phyloP scores from a whole-genome alignment of 225 moss, liverwort and hornwort genomes.

The Asterella californica region DNA sequence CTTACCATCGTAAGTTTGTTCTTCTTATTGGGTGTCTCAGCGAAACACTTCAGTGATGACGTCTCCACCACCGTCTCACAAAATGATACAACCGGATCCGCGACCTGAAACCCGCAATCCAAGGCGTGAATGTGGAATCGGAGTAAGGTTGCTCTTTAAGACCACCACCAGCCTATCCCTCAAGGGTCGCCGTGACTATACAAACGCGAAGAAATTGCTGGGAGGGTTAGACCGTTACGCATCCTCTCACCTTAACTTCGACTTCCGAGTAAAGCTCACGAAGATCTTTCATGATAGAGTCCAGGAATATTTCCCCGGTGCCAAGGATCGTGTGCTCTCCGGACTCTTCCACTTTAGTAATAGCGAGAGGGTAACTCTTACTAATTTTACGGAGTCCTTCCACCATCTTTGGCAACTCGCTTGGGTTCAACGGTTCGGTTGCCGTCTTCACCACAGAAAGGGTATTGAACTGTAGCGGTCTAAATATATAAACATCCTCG shows the following conservation, averaged over 20 bases:
- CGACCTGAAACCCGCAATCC: conserved; percentile 57
- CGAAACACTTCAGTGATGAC: conserved; percentile 97
- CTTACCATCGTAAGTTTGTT: conserved; percentile 98
- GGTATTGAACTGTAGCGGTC: conserved; percentile 87
- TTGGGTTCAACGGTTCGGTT: conserved; percentile 92
- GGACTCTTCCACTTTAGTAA: conserved; percentile 97
- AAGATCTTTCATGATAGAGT: conserved; percentile 97
- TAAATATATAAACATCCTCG: conserved; percentile 94
- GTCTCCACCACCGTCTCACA: conserved; percentile 99
- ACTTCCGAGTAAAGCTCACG: conserved; percentile 98
- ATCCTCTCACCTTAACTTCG: conserved; percentile 77
- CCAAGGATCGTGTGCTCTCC: conserved; percentile 98
- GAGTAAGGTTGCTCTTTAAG: background rate
- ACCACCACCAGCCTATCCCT: background rate
- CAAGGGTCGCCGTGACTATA: background rate
- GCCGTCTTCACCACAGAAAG: conserved; percentile 97
- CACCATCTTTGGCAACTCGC: conserved; percentile 98
- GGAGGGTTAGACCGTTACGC: background rate
- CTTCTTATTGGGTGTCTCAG: conserved; percentile 99
- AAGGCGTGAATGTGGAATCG: background rate
- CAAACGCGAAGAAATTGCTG: background rate
- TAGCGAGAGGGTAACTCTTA: conserved; percentile 95
- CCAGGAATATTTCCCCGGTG: conserved; percentile 97
- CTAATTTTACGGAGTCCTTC: conserved; percentile 97
- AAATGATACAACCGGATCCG: conserved; percentile 99